Evolutionary conservation across 257 asterid species (phyloP).

Genomic region (Ilex aquifolium): DNA sequence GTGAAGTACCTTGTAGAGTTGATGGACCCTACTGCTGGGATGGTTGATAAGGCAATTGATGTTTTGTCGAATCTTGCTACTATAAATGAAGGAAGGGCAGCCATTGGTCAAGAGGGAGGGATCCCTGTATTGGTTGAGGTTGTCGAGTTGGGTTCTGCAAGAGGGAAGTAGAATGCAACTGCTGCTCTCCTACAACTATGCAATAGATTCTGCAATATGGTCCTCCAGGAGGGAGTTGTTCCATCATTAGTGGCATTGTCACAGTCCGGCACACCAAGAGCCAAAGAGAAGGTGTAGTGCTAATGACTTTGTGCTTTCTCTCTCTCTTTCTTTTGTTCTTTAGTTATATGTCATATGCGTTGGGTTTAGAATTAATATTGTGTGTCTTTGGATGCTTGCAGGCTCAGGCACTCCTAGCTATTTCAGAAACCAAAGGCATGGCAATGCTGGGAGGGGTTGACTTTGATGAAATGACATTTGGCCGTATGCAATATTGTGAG

Average conservation of each 20-base stretch:
- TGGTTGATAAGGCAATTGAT: slow-evolving; percentile 41
- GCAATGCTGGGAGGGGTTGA: slow-evolving; percentile 59
- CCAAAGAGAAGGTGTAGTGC: slow-evolving; percentile 28
- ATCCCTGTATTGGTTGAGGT: slow-evolving; percentile 35
- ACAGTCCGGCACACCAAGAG: slow-evolving; percentile 43
- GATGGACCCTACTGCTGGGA: slow-evolving; percentile 40
- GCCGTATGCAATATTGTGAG: slow-evolving; percentile 9
- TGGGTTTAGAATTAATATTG: not conserved
- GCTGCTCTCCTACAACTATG: slow-evolving; percentile 35
- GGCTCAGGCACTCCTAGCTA: slow-evolving; percentile 76
- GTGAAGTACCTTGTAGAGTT: slow-evolving; percentile 32
- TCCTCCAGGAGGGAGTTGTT: slow-evolving; percentile 36
- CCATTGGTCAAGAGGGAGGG: slow-evolving; percentile 33
- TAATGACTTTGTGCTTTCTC: not conserved
- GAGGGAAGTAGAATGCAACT: slow-evolving; percentile 40
- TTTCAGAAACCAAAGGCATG: slow-evolving; percentile 79
- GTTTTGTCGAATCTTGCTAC: slow-evolving; percentile 38
- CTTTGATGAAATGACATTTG: slow-evolving; percentile 4
- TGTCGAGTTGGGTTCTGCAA: slow-evolving; percentile 36
- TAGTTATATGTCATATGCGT: not conserved
- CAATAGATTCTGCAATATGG: slow-evolving; percentile 32
- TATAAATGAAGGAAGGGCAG: slow-evolving; percentile 25
- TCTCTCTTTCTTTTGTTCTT: not conserved
- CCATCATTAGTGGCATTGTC: slow-evolving; percentile 37
- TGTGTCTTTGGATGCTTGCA: slow-evolving; percentile 23